Evolutionary conservation across 2,329 filamentous ascomycete species (phyloP).

Genomic region (Fusarium chlamydosporum): DNA sequence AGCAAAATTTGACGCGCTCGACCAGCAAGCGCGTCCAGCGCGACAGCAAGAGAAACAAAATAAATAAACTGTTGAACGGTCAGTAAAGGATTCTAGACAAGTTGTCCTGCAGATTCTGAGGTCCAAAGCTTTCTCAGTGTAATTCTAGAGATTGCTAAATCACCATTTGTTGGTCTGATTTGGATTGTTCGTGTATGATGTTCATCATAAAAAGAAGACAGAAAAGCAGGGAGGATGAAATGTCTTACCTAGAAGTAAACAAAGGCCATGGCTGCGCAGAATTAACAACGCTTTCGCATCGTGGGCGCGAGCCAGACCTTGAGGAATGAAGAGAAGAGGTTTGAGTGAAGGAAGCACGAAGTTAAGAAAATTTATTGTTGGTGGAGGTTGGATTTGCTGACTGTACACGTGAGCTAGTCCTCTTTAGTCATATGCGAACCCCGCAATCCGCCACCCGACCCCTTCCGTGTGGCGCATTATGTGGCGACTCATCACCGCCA

Average conservation of each 20-base stretch:
- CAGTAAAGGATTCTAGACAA: slow-evolving; percentile 32
- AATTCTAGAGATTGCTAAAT: slow-evolving; percentile 65
- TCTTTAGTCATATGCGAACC: slow-evolving; percentile 29
- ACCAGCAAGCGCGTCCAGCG: slow-evolving; percentile 19
- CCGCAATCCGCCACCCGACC: slow-evolving; percentile 45
- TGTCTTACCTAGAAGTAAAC: slow-evolving; percentile 47
- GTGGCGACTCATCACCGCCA: slow-evolving; percentile 51
- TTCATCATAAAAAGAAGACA: slow-evolving; percentile 54
- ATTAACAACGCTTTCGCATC: slow-evolving; percentile 47
- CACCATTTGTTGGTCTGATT: slow-evolving; percentile 72
- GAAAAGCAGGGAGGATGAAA: slow-evolving; percentile 6
- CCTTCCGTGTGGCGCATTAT: slow-evolving; percentile 54
- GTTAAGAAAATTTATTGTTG: slow-evolving; percentile 48
- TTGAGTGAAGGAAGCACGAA: slow-evolving; percentile 26
- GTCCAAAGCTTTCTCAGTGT: slow-evolving; percentile 65
- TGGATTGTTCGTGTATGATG: slow-evolving; percentile 70
- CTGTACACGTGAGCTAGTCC: slow-evolving; percentile 49
- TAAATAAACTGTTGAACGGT: slow-evolving; percentile 24
- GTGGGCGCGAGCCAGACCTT: slow-evolving; percentile 41
- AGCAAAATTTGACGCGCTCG: slow-evolving; percentile 18
- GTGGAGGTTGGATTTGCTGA: slow-evolving; percentile 47
- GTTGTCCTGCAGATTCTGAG: slow-evolving; percentile 30
- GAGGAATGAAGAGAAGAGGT: slow-evolving; percentile 41
- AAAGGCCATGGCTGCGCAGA: slow-evolving; percentile 28
- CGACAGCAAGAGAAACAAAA: slow-evolving; percentile 13